phyloP scores from a whole-genome alignment of 73 alveolate genomes.

The Diophrys sp. region DNA sequence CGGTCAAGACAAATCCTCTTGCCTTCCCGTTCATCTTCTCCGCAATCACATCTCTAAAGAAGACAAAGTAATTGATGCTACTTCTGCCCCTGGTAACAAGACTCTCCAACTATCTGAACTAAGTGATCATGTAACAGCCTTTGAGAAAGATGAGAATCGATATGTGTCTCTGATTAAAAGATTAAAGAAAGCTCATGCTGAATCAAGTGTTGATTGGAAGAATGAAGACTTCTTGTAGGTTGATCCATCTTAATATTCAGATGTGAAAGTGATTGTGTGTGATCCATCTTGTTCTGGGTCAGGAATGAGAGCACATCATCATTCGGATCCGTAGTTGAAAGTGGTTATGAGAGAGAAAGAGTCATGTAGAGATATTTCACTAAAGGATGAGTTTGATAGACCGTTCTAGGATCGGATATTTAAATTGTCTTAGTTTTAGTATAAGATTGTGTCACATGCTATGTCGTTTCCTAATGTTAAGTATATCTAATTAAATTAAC shows the following conservation, averaged over 20 bases:
- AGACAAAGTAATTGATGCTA: constrained; percentile 35
- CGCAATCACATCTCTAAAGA: not conserved
- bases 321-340: not conserved
- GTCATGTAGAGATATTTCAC: not conserved
- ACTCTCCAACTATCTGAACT: constrained; percentile 47
- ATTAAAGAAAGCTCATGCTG: not conserved
- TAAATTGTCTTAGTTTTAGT: not conserved
- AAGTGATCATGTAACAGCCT: not conserved
- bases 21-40: not conserved
- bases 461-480: not conserved
- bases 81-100: constrained; percentile 65
- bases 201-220: not conserved
- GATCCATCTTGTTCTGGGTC: constrained; percentile 1
- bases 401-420: not conserved
- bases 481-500: no score
- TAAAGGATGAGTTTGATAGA: not conserved
- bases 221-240: not conserved
- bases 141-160: not conserved
- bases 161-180: not conserved
- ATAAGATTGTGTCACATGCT: not conserved
- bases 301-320: not conserved
- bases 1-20: not conserved
- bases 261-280: not conserved
- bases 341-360: not conserved
- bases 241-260: not conserved